Conservation (phyloP, 179 eudicot genomes). For the Gypsophila paniculata region DNA sequence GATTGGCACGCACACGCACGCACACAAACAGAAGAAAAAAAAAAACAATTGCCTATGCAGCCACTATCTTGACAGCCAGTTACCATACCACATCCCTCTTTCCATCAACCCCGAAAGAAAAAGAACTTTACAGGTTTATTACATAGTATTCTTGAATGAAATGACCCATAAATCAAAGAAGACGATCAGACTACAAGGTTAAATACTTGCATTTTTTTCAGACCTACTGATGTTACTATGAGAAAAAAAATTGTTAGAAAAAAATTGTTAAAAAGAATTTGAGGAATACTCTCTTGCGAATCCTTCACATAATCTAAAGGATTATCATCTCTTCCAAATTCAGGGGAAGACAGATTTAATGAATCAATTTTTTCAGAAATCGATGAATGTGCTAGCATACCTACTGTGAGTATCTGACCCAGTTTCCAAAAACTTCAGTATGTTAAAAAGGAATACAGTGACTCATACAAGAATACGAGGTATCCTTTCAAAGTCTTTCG, state of each 20-base stretch:
- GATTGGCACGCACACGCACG: too few species aligned
- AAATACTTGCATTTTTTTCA: too few species aligned
- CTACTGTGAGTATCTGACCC: not conserved
- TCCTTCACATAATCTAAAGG: not conserved
- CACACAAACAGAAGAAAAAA: too few species aligned
- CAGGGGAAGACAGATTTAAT: not conserved
- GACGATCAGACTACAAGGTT: not conserved
- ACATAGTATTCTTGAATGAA: too few species aligned
- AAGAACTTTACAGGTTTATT: not conserved
- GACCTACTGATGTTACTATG: too few species aligned
- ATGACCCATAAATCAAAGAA: not conserved
- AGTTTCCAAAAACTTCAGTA: not conserved
- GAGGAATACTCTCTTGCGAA: not conserved
- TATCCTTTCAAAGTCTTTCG: constrained; percentile 16
- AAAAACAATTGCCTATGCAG: not conserved
- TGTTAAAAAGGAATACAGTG: not conserved
- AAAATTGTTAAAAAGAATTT: too few species aligned
- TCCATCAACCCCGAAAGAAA: not conserved
- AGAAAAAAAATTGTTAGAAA: too few species aligned
- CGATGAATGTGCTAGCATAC: not conserved
- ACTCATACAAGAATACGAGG: not conserved
- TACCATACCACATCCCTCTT: not conserved
- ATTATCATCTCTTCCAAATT: not conserved
- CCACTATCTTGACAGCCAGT: not conserved
- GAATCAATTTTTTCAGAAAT: not conserved